phyloP scores from a whole-genome alignment of 176 grass and related monocot genomes.

The Triticum aestivum region IWGSC_CS_RefSeq_v2.1 NC_057813.1:83219345-83219844 shows the following conservation, averaged over 20 bases:
- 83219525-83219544: slow-evolving; percentile 43
- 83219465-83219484: slow-evolving; percentile 54
- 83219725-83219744: no score
- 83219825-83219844: no score
- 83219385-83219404: slow-evolving; percentile 44
- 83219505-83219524: slow-evolving; percentile 37
- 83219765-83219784: no score
- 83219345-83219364: background rate
- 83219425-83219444: background rate
- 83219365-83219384: slow-evolving; percentile 37
- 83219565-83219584: slow-evolving; percentile 8
- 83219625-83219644: no score
- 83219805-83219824: no score
- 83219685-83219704: no score
- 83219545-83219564: background rate
- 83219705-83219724: no score
- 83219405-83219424: slow-evolving; percentile 41
- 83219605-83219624: background rate
- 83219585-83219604: background rate
- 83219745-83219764: no score
- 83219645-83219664: no score
- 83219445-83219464: slow-evolving; percentile 46
- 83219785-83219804: no score
- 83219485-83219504: slow-evolving; percentile 37
- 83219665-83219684: no score